A percentile compares a stretch with the other conserved stretches of the same genome.
These are phyloP conservation scores for Rhizopus arrhizus DNA, from an alignment of 371 early-diverging fungal species.

Conservation along the genomic window DNA sequence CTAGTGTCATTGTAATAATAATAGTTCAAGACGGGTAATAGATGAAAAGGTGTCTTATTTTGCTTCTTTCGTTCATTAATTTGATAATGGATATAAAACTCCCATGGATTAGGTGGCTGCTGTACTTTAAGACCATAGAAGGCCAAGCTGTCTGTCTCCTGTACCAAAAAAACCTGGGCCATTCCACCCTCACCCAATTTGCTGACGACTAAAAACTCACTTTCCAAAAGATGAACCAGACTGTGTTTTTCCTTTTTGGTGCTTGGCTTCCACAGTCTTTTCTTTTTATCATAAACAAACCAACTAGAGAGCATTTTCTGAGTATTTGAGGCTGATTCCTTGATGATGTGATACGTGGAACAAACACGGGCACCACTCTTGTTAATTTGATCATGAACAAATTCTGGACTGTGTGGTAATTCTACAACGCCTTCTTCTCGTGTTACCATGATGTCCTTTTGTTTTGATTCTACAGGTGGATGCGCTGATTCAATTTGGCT, in stretches of 20 bases:
- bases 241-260: neutral
- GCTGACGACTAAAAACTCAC: slow-evolving; percentile 17
- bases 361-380: neutral
- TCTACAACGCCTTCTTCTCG: slow-evolving; percentile 6
- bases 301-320: neutral
- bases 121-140: slow-evolving; percentile 40
- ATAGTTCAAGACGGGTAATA: slow-evolving; percentile 9
- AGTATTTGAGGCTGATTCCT: neutral
- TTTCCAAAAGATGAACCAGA: neutral
- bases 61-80: slow-evolving; percentile 12
- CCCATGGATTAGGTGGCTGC: slow-evolving; percentile 45
- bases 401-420: slow-evolving; percentile 16
- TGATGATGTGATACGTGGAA: slow-evolving; percentile 4
- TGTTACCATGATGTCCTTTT: neutral
- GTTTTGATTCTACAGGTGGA: neutral
- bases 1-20: slow-evolving; percentile 34
- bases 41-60: neutral
- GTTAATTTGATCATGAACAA: slow-evolving; percentile 13
- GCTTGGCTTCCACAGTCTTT: neutral
- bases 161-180: slow-evolving; percentile 37
- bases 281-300: slow-evolving; percentile 1
- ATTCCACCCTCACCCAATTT: slow-evolving; percentile 50
- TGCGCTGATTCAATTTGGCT: neutral
- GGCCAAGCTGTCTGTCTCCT: neutral
- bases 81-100: slow-evolving; percentile 46